phyloP scores from a whole-genome alignment of 192 early-diverging fungal species.

The Kappamyces sp. region DNA sequence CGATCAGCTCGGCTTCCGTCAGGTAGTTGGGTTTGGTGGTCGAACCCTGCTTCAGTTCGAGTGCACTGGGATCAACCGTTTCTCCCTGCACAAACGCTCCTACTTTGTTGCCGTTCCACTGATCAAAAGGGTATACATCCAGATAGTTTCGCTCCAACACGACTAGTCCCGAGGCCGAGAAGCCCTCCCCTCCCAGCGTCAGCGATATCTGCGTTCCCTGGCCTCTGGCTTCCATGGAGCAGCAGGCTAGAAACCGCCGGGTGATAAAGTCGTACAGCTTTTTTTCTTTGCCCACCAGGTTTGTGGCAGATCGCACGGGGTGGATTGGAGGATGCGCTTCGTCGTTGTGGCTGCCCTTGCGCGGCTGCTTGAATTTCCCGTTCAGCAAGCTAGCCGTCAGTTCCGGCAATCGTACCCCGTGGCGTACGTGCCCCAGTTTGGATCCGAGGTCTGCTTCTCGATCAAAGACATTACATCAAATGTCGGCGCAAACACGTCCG shows the following conservation, averaged over 20 bases:
- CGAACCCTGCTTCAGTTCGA: conserved; percentile 60
- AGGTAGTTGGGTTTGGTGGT: conserved; percentile 73
- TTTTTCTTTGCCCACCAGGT: conserved; percentile 59
- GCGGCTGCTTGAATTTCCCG: conserved; percentile 66
- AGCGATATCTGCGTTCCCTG: conserved; percentile 71
- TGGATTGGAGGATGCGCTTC: conserved; percentile 98
- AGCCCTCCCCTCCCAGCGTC: conserved; percentile 66
- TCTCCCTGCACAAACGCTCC: conserved; percentile 68
- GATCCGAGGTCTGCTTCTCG: conserved; percentile 52
- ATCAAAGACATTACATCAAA: conserved; percentile 68
- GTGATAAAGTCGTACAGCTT: conserved; percentile 83
- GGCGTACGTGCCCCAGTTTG: conserved; percentile 37
- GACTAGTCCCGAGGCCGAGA: conserved; percentile 70
- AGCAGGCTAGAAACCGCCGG: conserved; percentile 85
- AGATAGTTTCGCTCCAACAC: conserved; percentile 84
- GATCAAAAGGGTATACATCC: conserved; percentile 88
- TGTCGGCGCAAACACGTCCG: conserved; percentile 74
- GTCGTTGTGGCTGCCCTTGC: conserved; percentile 83
- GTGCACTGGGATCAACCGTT: conserved; percentile 55
- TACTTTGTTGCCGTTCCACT: conserved; percentile 71
- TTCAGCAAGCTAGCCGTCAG: conserved; percentile 42
- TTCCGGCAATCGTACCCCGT: conserved; percentile 29
- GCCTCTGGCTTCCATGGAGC: conserved; percentile 85
- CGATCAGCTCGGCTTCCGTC: conserved; percentile 81
- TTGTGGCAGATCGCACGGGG: conserved; percentile 58